These are phyloP conservation scores for Xylogone sp. DNA, from an alignment of 2,329 filamentous ascomycete species.

Conservation along the genomic window DNA sequence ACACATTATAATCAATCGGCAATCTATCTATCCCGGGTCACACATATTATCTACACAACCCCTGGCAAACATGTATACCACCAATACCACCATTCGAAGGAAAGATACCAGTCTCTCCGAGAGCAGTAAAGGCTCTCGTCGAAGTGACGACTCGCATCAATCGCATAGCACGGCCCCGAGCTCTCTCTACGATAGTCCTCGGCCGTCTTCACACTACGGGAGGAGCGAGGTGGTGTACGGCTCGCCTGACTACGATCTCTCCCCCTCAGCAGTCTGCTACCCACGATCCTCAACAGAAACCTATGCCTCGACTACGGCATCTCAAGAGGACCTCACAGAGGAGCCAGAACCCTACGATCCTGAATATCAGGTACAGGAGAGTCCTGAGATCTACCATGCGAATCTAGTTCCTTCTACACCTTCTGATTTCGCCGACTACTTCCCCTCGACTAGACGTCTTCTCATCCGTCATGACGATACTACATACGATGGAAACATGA, in stretches of 20 bases:
- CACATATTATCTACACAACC: too few relatives aligned
- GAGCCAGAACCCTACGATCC: constrained; percentile 37
- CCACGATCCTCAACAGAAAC: constrained; percentile 55
- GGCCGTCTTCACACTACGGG: constrained; percentile 18
- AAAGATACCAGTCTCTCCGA: constrained; percentile 23
- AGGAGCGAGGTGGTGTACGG: constrained; percentile 11
- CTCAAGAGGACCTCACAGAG: constrained; percentile 50
- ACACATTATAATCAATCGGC: too few relatives aligned
- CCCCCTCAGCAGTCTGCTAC: constrained; percentile 19
- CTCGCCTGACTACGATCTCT: constrained; percentile 16
- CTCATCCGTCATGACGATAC: constrained; percentile 87
- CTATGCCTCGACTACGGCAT: constrained; percentile 70
- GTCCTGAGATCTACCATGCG: constrained; percentile 57
- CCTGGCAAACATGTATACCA: background rate
- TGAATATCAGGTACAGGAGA: constrained; percentile 30
- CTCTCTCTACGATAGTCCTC: constrained; percentile 39
- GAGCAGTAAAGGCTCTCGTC: constrained; percentile 36
- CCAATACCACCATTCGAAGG: constrained; percentile 18
- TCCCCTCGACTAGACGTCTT: constrained; percentile 78
- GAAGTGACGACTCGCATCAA: constrained; percentile 41
- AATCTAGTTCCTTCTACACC: constrained; percentile 75
- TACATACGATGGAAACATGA: constrained; percentile 93
- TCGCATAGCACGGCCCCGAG: constrained; percentile 46
- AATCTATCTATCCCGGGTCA: too few relatives aligned
- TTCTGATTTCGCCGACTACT: constrained; percentile 76